A percentile compares a stretch with the other conserved stretches of the same genome.
Conservation (phyloP, 1,284 basidiomycete species). For the Kalmanozyma brasiliensis region DNA sequence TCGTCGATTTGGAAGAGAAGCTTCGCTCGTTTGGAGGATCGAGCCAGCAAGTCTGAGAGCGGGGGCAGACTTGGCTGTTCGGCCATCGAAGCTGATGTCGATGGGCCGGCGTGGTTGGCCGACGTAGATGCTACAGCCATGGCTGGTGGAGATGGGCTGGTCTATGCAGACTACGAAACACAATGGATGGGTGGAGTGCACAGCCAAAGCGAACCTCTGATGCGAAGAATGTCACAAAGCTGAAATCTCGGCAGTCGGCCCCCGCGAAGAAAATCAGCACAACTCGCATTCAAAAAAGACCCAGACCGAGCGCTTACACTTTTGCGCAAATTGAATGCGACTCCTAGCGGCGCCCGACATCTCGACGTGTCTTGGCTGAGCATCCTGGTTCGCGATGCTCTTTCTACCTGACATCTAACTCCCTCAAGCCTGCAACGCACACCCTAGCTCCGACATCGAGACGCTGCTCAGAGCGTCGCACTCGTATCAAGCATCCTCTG, state of each 20-base stretch:
- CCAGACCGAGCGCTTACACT: no score
- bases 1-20: slow-evolving; percentile 42
- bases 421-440: no score
- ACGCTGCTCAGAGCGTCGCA: no score
- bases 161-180: no score
- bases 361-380: no score
- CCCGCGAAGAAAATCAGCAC: slow-evolving; percentile 14
- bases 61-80: slow-evolving; percentile 30
- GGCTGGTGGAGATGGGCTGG: not conserved
- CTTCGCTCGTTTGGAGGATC: slow-evolving; percentile 43
- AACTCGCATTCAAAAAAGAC: slow-evolving; percentile 25
- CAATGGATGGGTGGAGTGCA: no score
- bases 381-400: no score
- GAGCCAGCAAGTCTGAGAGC: slow-evolving; percentile 42
- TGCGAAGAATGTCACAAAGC: slow-evolving; percentile 19
- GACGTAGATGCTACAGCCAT: slow-evolving; percentile 24
- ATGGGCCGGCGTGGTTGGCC: slow-evolving; percentile 18
- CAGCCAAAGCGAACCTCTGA: no score
- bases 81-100: slow-evolving; percentile 5
- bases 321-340: slow-evolving; percentile 4
- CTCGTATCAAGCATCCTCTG: no score
- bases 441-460: no score
- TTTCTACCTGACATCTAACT: no score
- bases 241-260: slow-evolving; percentile 27
- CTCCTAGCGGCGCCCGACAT: no score